Conservation (phyloP, 805 yeast genomes). For the Osmozyma mogii region DNA sequence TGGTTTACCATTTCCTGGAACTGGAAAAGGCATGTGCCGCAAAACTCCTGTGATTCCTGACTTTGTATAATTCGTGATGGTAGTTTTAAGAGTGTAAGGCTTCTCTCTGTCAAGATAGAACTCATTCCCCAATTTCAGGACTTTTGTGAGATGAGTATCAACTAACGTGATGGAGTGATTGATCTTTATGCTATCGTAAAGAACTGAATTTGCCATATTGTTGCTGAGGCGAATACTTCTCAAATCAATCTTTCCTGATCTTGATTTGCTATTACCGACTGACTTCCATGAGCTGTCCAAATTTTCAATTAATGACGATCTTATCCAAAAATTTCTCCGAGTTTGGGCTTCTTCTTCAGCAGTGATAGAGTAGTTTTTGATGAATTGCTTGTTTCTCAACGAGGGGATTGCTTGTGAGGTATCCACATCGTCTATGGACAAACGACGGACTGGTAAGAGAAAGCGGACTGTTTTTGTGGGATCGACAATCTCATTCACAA, state of each 20-base stretch:
- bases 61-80: constrained; percentile 41
- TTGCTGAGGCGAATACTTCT: constrained; percentile 57
- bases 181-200: constrained; percentile 41
- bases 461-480: constrained; percentile 40
- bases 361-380: constrained; percentile 46
- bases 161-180: constrained; percentile 18
- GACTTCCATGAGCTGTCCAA: constrained; percentile 63
- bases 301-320: constrained; percentile 52
- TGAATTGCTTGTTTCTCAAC: constrained; percentile 59
- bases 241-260: constrained; percentile 56
- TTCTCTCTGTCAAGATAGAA: constrained; percentile 27
- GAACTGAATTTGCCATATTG: constrained; percentile 49
- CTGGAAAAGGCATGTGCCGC: constrained; percentile 49
- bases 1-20: constrained; percentile 8
- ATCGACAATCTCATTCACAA: constrained; percentile 16
- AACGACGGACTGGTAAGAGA: constrained; percentile 61
- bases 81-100: constrained; percentile 44
- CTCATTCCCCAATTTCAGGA: constrained; percentile 14
- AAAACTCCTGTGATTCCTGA: constrained; percentile 44
- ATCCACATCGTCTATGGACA: constrained; percentile 34
- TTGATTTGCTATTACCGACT: constrained; percentile 10
- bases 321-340: constrained; percentile 73
- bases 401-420: constrained; percentile 59
- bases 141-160: constrained; percentile 6
- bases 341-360: constrained; percentile 50